Percentiles rank a stretch among this genome's conserved stretches.
phyloP scores from a whole-genome alignment of 495 filamentous ascomycete genomes.

The Aspergillus funiculosus region DNA sequence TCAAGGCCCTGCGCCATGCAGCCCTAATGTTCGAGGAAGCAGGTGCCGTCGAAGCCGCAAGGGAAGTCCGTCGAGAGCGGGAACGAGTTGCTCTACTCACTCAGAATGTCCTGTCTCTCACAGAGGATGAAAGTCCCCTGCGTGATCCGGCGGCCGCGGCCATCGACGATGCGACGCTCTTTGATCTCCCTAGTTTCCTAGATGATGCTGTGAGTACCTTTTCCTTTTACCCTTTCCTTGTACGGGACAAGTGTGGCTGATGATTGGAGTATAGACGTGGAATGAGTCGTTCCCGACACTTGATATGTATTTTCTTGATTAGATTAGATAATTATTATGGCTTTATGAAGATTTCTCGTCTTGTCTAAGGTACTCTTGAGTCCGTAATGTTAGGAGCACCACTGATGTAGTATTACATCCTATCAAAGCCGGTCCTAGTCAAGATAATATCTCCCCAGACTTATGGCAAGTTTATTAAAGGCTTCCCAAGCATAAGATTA shows the following conservation, averaged over 20 bases:
- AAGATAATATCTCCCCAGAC: too few relatives aligned
- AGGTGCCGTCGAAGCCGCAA: background rate
- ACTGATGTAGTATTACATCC: too few relatives aligned
- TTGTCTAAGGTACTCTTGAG: too few relatives aligned
- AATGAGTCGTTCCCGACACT: background rate
- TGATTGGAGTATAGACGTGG: background rate
- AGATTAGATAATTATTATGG: too few relatives aligned
- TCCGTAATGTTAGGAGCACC: too few relatives aligned
- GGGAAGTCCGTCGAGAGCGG: background rate
- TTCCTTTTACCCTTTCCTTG: too few relatives aligned
- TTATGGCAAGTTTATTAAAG: too few relatives aligned
- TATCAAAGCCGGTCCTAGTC: too few relatives aligned
- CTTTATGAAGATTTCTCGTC: too few relatives aligned
- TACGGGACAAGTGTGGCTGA: background rate
- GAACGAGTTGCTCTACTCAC: background rate
- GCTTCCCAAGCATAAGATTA: too few relatives aligned
- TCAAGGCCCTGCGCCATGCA: background rate
- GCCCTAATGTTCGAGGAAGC: slow-evolving; percentile 1
- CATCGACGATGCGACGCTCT: background rate
- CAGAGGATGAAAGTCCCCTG: background rate
- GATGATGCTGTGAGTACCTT: background rate
- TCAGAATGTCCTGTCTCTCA: background rate
- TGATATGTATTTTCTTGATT: background rate
- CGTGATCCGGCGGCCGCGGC: background rate
- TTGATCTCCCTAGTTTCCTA: background rate